Percentiles rank a stretch among this genome's conserved stretches.
Conservation (phyloP, 2,329 filamentous ascomycete genomes). For the Chalaropsis thielavioides region DNA sequence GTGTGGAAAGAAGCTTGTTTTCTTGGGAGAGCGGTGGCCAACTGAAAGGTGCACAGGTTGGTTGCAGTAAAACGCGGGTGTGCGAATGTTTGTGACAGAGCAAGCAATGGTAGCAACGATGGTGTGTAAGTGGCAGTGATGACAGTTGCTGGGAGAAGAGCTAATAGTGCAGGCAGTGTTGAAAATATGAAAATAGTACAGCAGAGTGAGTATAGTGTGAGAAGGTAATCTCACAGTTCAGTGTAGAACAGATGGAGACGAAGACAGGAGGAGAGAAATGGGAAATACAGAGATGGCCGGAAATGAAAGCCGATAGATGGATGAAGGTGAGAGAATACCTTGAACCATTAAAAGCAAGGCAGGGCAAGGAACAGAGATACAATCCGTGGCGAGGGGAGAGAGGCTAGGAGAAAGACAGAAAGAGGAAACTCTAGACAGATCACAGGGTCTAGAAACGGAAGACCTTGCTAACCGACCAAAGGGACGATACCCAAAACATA, state of each 20-base stretch:
- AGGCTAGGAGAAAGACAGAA: constrained; percentile 2
- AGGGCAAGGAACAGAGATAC: neutral
- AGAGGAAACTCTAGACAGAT: constrained; percentile 4
- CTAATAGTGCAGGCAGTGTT: neutral
- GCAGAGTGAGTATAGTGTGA: neutral
- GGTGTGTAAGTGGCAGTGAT: constrained; percentile 1
- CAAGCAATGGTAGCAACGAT: neutral
- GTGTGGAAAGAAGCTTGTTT: neutral
- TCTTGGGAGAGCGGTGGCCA: neutral
- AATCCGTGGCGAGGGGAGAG: neutral
- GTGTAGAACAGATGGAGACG: neutral
- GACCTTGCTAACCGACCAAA: neutral
- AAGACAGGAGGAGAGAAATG: constrained; percentile 6
- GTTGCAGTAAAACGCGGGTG: constrained; percentile 1
- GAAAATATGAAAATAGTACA: neutral
- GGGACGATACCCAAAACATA: neutral
- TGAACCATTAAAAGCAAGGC: neutral
- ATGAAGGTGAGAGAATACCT: neutral
- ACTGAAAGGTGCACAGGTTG: neutral
- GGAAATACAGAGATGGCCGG: neutral
- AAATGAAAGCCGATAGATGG: neutral
- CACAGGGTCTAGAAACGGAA: constrained; percentile 3
- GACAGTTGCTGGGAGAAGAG: neutral
- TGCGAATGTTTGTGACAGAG: neutral
- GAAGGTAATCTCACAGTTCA: neutral